Evolutionary conservation across 2,329 filamentous ascomycete genomes (phyloP), one percentile per base, ranked within the genome.

Genomic region (Stachybotrys chlorohalonatus): DNA sequence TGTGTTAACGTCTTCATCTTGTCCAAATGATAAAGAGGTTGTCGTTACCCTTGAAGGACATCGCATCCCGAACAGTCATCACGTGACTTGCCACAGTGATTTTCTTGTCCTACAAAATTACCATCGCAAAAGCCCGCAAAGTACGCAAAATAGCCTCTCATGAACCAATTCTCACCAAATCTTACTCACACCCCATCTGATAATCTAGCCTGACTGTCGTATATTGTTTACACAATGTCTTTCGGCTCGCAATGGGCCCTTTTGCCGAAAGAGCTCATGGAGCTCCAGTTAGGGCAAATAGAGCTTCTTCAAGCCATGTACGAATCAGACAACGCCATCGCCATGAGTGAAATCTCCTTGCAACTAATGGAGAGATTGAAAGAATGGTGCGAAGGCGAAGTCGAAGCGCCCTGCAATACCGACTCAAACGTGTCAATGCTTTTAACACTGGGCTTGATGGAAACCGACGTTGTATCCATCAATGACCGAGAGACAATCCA

Each of bases 271-370:
- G 75, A 78, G 7, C 58, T 77, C 1, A 68, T 79, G 60, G 73
- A 76, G 55, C 66, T 73, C 11, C 77, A 79, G 62, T 63, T 80
- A 11, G 73, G 71, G 1, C 75, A 75, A 53, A 68, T 80, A 39
- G 77, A 81, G 52, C 73, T 81, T n/a, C 63, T 81, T 3, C 64
- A 70, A 59, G 76, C 77, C 9, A 81, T 81, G 78, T 81, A 78
- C 56, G 70, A 72, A 1, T 60, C 64, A 0, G 68, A 74, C 11
- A 64, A 68, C n/a, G 68, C 66, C 6, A 61, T 73, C 1, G 52
- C 56, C 0, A 59, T 72, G 5, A 65, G 66, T 24, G 55, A 62
- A 5, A n/a, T 53, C 7, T 65, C 61, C 1, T 54, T 31, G 1
- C 32, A 52, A 0, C 11, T 60, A 6, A 31, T 67, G 11, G 59